A percentile compares a stretch with the other conserved stretches of the same genome.
Evolutionary conservation across 805 yeast genomes (phyloP).

Genomic region (Metschnikowia shivogae): DNA sequence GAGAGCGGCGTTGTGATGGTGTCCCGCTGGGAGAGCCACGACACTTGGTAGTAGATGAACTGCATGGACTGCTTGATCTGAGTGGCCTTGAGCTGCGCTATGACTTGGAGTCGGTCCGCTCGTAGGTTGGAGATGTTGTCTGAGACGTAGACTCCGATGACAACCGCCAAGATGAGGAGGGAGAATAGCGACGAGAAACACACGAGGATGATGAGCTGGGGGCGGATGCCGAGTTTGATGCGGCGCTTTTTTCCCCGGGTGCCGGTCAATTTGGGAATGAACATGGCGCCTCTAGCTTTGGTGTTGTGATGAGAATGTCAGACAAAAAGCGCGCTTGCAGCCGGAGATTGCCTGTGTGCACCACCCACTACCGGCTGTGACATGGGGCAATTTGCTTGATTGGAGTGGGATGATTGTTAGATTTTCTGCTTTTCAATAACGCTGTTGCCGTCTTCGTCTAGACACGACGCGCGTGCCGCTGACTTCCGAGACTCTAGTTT

Average conservation of each 20-base stretch:
- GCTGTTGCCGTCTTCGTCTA: no score
- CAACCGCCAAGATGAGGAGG: slow-evolving; percentile 66
- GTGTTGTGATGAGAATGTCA: background rate
- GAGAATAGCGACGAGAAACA: slow-evolving; percentile 66
- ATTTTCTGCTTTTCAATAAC: no score
- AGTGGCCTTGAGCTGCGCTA: slow-evolving; percentile 76
- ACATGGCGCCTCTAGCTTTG: background rate
- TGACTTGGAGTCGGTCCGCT: slow-evolving; percentile 68
- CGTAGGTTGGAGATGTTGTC: slow-evolving; percentile 56
- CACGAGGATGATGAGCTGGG: slow-evolving; percentile 71
- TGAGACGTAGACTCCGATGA: slow-evolving; percentile 69
- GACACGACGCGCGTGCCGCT: no score
- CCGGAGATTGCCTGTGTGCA: background rate
- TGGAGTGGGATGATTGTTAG: no score
- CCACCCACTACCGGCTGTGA: no score
- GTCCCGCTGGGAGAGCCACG: slow-evolving; percentile 59
- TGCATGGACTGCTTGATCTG: slow-evolving; percentile 70
- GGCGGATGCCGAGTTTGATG: slow-evolving; percentile 58
- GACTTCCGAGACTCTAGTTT: no score
- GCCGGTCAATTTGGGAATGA: background rate
- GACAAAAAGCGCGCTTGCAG: slow-evolving; percentile 3
- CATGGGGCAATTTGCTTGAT: no score
- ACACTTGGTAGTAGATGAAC: slow-evolving; percentile 62
- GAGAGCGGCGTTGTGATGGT: slow-evolving; percentile 57
- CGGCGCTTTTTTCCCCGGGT: slow-evolving; percentile 14